Base-by-base conservation (phyloP, 352 stramenopile genomes). In the Phytophthora capsici region DNA sequence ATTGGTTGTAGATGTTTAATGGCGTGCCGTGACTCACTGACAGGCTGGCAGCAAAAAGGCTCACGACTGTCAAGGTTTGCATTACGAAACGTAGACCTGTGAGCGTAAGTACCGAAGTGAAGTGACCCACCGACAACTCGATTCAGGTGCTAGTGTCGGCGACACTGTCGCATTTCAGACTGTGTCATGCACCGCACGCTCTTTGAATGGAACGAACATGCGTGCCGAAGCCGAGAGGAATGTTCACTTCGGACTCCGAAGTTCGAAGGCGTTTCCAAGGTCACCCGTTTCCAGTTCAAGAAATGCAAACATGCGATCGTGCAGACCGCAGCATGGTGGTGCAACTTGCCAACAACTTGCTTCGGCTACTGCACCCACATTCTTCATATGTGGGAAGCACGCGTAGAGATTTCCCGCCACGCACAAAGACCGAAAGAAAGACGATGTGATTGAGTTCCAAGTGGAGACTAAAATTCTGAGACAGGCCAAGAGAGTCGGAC, bases 1-100 rank as follows among this genome's bases (percentile, higher is more conserved):
- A 88, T 26, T 80, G 57, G 70, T 90, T 90, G 36, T 69, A 70
- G 55, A 90, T 79, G 17, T 74, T 86, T 9, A 75, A 67, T 12
- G 73, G 69, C 22, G 73, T 53, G 38, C 57, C 66, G 2, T 54
- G 59, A 20, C 54, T 43, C 20, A 69, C 58, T 14, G 56, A 63
- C 34, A 70, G 40, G n/a, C 54, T 55, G 26, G 80, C 14, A 2
- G 63, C 57, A 6, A 69, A 26, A 1, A 20, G 14, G 40, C 13
- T 59, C 22, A 55, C 17, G 12, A 17, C 4, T 22, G 47, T 37
- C 12, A 48, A 46, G 14, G 47, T 3, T n/a, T 69, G 58, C 65
- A 73, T 73, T 22, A 25, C 6, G 30, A 50, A 49, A 20, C 22
- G 13, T 14, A n/a, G n/a, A n/a, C 3, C 8, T 28, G 50, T 20